Evolutionary conservation across 495 filamentous ascomycete genomes (phyloP).

Genomic region (Hyaloscypha hepaticicola): DNA sequence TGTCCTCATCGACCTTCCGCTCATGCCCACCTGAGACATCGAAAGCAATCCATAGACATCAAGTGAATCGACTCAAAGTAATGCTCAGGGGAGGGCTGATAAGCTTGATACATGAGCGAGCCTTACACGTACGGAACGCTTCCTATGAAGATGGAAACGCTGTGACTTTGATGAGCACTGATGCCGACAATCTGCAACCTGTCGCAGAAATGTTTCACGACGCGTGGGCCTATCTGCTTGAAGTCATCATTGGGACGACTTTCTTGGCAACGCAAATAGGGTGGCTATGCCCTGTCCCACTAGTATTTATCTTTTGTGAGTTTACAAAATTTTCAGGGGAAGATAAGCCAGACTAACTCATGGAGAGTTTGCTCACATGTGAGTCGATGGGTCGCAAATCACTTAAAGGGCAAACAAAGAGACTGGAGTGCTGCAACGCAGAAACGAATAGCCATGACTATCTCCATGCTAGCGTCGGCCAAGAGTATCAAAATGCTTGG

Average conservation of each 20-base stretch:
- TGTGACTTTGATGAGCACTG: constrained; percentile 60
- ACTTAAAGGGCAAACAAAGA: constrained; percentile 46
- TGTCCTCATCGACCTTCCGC: background rate
- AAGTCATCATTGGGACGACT: constrained; percentile 58
- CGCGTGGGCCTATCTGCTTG: constrained; percentile 51
- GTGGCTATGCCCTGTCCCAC: constrained; percentile 52
- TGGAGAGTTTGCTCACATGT: constrained; percentile 39
- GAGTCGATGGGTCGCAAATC: constrained; percentile 46
- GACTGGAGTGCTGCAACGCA: constrained; percentile 54
- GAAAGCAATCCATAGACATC: constrained; percentile 53
- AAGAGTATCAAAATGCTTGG: constrained; percentile 66
- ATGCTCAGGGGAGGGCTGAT: constrained; percentile 60
- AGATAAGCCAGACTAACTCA: background rate
- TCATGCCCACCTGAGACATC: constrained; percentile 40
- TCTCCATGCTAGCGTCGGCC: constrained; percentile 52
- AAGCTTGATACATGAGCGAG: constrained; percentile 56
- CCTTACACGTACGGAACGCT: constrained; percentile 34
- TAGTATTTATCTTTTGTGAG: constrained; percentile 55
- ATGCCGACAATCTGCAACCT: constrained; percentile 34
- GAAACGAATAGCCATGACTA: constrained; percentile 50
- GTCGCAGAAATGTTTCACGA: constrained; percentile 40
- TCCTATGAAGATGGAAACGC: constrained; percentile 50
- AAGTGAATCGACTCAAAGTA: constrained; percentile 54
- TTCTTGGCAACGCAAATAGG: constrained; percentile 60
- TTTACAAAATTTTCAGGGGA: background rate